Percentiles rank a stretch among this genome's conserved stretches.
These are phyloP conservation scores for Astrothelium macrocarpum DNA, from an alignment of 495 filamentous ascomycete species.

Conservation along the genomic window DNA sequence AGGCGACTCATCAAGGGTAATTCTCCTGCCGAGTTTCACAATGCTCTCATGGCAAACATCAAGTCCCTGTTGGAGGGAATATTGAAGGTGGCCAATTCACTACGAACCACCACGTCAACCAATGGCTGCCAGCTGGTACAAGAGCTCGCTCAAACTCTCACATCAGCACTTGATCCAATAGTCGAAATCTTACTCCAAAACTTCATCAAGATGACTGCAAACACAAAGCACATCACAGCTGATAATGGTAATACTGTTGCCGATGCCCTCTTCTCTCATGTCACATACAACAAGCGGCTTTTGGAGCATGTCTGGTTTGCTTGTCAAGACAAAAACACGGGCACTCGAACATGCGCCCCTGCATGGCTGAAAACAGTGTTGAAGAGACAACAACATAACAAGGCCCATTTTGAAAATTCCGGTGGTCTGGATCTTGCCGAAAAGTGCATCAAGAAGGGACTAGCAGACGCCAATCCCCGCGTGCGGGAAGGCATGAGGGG, in stretches of 20 bases:
- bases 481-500: constrained; percentile 75
- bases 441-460: constrained; percentile 76
- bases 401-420: constrained; percentile 68
- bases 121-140: constrained; percentile 77
- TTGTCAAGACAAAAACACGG: constrained; percentile 83
- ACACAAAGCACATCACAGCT: constrained; percentile 82
- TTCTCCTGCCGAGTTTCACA: constrained; percentile 63
- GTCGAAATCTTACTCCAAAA: constrained; percentile 84
- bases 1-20: constrained; percentile 76
- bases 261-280: constrained; percentile 62
- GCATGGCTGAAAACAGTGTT: constrained; percentile 80
- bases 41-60: constrained; percentile 55
- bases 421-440: constrained; percentile 74
- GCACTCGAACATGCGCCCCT: constrained; percentile 64
- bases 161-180: constrained; percentile 74
- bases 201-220: constrained; percentile 75
- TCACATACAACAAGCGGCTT: constrained; percentile 66
- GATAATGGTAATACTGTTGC: constrained; percentile 69
- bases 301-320: constrained; percentile 75
- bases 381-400: constrained; percentile 67
- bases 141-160: constrained; percentile 67
- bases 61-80: constrained; percentile 78
- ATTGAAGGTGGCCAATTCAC: constrained; percentile 73
- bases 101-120: constrained; percentile 81
- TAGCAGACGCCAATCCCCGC: constrained; percentile 75